Conservation (phyloP, 805 yeast species). For the Candida sphagnicola region DNA sequence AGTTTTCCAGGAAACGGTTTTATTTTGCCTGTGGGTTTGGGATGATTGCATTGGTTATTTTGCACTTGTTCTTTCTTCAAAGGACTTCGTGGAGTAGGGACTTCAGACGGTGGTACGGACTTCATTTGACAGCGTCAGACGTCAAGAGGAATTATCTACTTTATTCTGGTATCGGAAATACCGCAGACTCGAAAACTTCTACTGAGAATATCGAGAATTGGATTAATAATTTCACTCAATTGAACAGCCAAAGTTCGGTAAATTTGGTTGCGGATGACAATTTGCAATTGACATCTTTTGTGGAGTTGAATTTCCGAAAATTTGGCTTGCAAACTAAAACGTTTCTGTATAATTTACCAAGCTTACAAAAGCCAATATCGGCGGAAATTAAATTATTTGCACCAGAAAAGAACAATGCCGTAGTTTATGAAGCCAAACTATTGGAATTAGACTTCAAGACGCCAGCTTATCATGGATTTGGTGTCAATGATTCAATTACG, state of each 20-base stretch:
- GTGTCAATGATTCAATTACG: slow-evolving; percentile 20
- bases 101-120: slow-evolving; percentile 68
- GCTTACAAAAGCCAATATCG: slow-evolving; percentile 19
- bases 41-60: slow-evolving; percentile 45
- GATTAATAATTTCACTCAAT: slow-evolving; percentile 22
- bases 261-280: slow-evolving; percentile 25
- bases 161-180: slow-evolving; percentile 22
- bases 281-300: slow-evolving; percentile 18
- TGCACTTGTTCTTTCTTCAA: slow-evolving; percentile 73
- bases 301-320: slow-evolving; percentile 22
- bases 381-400: slow-evolving; percentile 25
- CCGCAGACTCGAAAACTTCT: slow-evolving; percentile 12
- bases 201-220: slow-evolving; percentile 25
- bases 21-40: slow-evolving; percentile 48
- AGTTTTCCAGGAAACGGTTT: slow-evolving; percentile 33
- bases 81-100: slow-evolving; percentile 81
- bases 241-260: slow-evolving; percentile 17
- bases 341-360: slow-evolving; percentile 11
- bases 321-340: slow-evolving; percentile 22
- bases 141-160: slow-evolving; percentile 58
- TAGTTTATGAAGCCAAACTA: slow-evolving; percentile 23
- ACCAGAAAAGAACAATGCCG: slow-evolving; percentile 9
- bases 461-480: slow-evolving; percentile 28
- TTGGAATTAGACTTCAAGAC: slow-evolving; percentile 21
- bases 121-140: slow-evolving; percentile 63